Base-by-base conservation (phyloP, 176 grass and related monocot species). In the Musa itinerans region DNA sequence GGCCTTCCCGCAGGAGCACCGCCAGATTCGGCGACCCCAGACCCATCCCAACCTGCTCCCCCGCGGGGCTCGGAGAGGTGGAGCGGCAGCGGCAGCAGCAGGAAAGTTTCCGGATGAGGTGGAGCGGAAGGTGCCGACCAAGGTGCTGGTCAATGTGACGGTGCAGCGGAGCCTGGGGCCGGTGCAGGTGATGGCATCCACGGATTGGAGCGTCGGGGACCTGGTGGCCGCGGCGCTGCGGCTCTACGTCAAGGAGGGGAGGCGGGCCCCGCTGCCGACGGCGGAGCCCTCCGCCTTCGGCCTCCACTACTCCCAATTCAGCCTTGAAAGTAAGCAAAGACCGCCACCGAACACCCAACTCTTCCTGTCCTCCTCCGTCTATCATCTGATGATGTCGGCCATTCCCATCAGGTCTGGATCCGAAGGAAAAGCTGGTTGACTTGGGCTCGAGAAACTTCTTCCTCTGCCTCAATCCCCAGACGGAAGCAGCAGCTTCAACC, bases 391-490 rank as follows among this genome's bases (percentile, higher is more conserved):
- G 1, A 65, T 63, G 17, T 11, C 19, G 57, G 11, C 59, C 9
- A 63, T 74, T 66, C 70, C n/a, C 29, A 68, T 58, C 53, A 94
- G 90, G 84, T 84, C 79, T 94, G 80, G 76, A 89, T 83, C 78
- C 82, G 8, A 87, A 71, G 54, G 90, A 94, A 78, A 89, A 87
- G 51, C 71, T 94, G 21, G 80, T 93, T 72, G 80, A 76, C n/a
- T 82, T 89, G 78, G 95, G 90, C 14, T 91, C 95, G 59, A 87
- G 95, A 51, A 94, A 88, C 84, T 99, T 99, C 86, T 99, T 99
- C 83, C 88, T 99, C 49, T 99, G 95, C 16, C 78, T 81, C 22
- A 94, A 83, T 61, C 72, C 73, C 11, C 61, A 10, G 83, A 65
- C 51, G 29, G 3, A 53, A 8, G 17, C 70, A 20, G 54, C 89